Base-by-base conservation (phyloP, 371 early-diverging fungal species). In the Saksenaea oblongispora region DNA sequence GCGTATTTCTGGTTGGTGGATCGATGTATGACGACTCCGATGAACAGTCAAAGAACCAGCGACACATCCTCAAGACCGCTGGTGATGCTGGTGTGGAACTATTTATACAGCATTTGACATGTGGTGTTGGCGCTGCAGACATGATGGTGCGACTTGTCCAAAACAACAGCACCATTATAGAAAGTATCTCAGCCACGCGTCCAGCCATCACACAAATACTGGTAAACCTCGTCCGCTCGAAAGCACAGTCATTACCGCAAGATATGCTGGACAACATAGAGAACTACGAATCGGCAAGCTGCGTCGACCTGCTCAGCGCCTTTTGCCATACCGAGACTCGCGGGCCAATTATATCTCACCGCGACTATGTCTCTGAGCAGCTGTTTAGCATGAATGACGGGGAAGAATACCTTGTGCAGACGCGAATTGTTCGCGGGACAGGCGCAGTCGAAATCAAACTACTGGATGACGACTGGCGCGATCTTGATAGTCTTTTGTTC, bases 61-160 rank as follows among this genome's bases (percentile, higher is more conserved):
- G 36, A 3, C 67, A 73, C 28, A 61, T 73, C 1, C 34, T 70
- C 2, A 47, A 69, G 0, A 44, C 67, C 0, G 67, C 70, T 2
- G 72, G 72, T 3, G 72, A 73, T 28, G 24, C 41, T 0, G 77
- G 77, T 0, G 65, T 73, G 3, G 60, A 69, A 2, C n/a, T 73
- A 5, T 73, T 73, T 54, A 63, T 70, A 4, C 41, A 56, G 0
- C 77, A 76, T 65, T 31, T 76, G 15, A 47, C 64, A 3, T 69
- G 65, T 53, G 67, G 62, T 15, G 54, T 76, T 0, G 77, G 77
- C 28, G 71, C 74, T 1, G 63, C 72, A 5, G 65, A 67, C 18
- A 67, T 76, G 67, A 44, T 76, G 63, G 59, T 67, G 11, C 44
- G 53, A 17, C 42, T 76, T 9, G 17, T 73, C 5, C 37, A 63